Evolutionary conservation across 352 stramenopile genomes (phyloP), one percentile per base, ranked within the genome.

Genomic region (Globisporangium viniferum): DNA sequence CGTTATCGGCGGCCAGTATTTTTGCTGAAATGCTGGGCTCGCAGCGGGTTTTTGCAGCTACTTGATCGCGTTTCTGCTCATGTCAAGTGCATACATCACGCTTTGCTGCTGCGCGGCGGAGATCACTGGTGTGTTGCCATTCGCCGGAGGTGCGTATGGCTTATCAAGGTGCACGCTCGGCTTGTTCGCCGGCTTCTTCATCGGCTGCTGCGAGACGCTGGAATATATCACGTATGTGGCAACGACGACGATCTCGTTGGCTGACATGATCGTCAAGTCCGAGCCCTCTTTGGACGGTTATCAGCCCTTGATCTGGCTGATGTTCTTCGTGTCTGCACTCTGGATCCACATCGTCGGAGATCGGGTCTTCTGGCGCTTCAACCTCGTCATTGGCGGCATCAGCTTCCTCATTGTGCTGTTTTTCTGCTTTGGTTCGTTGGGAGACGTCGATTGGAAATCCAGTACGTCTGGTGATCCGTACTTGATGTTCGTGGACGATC

Each of bases 361-460:
- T 31, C 68, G 70, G 6, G 49, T 67, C 5, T 86, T 88, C 68
- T 88, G 80, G 80, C 2, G 61, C 6, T 84, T 81, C 60, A 88
- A 86, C 35, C 14, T 75, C 1, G 56, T 59, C 0, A 41, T 88
- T 12, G 80, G 71, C 0, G 35, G 68, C 7, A 22, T 76, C 2
- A 82, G 73, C 2, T 44, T 86, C 3, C 12, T 70, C 5, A 73
- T 88, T 24, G 62, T 86, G 7, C 20, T 82, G 10, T 27, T 88
- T 14, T 86, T 79, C 58, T 70, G 73, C 31, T 46, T 83, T 18
- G 80, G 78, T 3, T 77, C 72, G 5, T 59, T 85, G 5, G 66
- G 67, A 1, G 74, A 70, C 49, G 74, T 74, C 1, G 65, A 63
- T 46, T 86, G 18, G 60, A 1, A 20, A 66, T 22, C 20, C 44